These are phyloP conservation scores for Arthrobotrys musiformis DNA, from an alignment of 2,329 filamentous ascomycete species.

Conservation along the genomic window DNA sequence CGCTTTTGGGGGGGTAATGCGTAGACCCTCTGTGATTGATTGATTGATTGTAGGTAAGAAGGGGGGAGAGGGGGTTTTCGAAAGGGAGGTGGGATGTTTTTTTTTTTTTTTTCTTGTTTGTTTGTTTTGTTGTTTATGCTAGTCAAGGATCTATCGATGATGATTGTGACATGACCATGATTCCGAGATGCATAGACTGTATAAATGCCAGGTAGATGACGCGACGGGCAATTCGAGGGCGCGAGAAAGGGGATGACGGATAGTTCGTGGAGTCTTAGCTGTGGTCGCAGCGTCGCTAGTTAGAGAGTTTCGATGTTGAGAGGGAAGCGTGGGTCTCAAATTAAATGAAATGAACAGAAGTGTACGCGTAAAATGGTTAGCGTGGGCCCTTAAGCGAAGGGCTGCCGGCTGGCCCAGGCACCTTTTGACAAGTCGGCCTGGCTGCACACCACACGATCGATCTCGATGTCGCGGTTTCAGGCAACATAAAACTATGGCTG, in stretches of 20 bases:
- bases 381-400: slow-evolving; percentile 1
- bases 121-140: slow-evolving; percentile 6
- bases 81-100: not conserved
- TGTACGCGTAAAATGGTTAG: slow-evolving; percentile 8
- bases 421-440: too few relatives aligned
- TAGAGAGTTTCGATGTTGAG: slow-evolving; percentile 21
- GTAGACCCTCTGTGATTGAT: not conserved
- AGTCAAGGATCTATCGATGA: slow-evolving; percentile 15
- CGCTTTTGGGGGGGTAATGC: not conserved
- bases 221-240: not conserved
- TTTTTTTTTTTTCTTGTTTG: not conserved
- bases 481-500: not conserved
- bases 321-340: slow-evolving; percentile 19
- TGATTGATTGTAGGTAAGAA: not conserved
- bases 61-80: not conserved
- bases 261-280: not conserved
- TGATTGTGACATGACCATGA: not conserved
- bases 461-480: not conserved
- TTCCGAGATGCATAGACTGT: not conserved
- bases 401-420: not conserved
- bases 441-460: slow-evolving; percentile 5
- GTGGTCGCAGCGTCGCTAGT: too few relatives aligned
- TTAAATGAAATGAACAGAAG: slow-evolving; percentile 16
- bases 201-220: not conserved
- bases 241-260: slow-evolving; percentile 1